Percentiles rank a stretch among this genome's conserved stretches.
These are phyloP conservation scores for Mycena epipterygia DNA, from an alignment of 768 basidiomycete genomes.

Conservation along the genomic window DNA sequence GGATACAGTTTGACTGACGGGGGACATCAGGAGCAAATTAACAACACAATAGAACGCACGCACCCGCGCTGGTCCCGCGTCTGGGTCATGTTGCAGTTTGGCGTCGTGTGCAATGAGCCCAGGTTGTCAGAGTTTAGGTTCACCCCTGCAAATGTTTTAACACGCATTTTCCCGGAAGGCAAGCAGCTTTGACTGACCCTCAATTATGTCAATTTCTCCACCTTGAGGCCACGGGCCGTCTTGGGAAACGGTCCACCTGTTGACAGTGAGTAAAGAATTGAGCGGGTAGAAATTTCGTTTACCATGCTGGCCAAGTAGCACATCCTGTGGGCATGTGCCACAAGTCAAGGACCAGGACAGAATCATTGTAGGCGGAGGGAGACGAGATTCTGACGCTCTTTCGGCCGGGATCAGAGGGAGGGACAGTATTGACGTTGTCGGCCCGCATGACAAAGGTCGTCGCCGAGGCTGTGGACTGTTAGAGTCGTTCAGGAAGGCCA, in stretches of 20 bases:
- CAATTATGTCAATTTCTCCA: constrained; percentile 75
- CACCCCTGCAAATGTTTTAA: constrained; percentile 51
- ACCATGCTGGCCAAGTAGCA: constrained; percentile 75
- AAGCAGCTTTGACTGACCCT: constrained; percentile 52
- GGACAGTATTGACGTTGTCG: constrained; percentile 57
- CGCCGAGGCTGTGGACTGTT: constrained; percentile 47
- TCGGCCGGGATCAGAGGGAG: constrained; percentile 58
- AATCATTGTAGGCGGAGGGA: constrained; percentile 57
- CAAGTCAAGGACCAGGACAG: constrained; percentile 65
- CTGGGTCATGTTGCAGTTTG: constrained; percentile 61
- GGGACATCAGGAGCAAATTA: constrained; percentile 3
- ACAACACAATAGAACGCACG: constrained; percentile 25
- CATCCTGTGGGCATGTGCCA: constrained; percentile 74
- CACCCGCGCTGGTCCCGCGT: constrained; percentile 62
- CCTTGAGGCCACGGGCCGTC: constrained; percentile 70
- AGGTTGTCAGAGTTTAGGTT: constrained; percentile 61
- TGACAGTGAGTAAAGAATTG: neutral
- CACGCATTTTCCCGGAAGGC: neutral
- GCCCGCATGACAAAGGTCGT: constrained; percentile 71
- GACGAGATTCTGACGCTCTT: constrained; percentile 70
- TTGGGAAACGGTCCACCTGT: constrained; percentile 61
- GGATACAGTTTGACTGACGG: constrained; percentile 54
- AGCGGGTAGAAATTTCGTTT: neutral
- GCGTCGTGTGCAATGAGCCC: constrained; percentile 67
- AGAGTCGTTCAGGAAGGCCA: neutral